Evolutionary conservation across 2,329 filamentous ascomycete species (phyloP).

Genomic region (Lecanoromycetidae sp.): DNA sequence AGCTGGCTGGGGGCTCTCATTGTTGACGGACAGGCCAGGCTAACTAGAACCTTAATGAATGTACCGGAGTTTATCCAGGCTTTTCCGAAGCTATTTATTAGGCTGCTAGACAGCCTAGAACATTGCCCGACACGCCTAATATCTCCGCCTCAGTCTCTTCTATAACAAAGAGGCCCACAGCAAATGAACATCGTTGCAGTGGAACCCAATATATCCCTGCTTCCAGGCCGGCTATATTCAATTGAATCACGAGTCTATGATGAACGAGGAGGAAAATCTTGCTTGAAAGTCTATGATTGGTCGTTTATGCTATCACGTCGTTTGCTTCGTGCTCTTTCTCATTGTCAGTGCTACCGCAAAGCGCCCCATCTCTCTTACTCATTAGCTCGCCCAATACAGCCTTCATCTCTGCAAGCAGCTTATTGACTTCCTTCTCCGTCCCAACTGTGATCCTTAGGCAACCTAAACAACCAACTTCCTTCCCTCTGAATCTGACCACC

Average conservation of each 20-base stretch:
- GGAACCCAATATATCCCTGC: too few relatives aligned
- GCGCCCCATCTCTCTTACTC: slow-evolving; percentile 20
- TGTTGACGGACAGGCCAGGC: too few relatives aligned
- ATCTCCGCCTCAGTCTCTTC: too few relatives aligned
- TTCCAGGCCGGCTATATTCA: background rate
- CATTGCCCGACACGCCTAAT: too few relatives aligned
- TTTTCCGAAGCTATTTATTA: too few relatives aligned
- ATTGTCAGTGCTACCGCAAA: slow-evolving; percentile 25
- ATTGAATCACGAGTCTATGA: background rate
- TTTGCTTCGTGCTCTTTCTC: slow-evolving; percentile 39
- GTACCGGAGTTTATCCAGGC: too few relatives aligned
- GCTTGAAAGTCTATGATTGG: background rate
- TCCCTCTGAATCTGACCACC: slow-evolving; percentile 85
- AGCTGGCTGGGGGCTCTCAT: slow-evolving; percentile 5
- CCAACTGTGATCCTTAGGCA: slow-evolving; percentile 88
- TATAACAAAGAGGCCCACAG: too few relatives aligned
- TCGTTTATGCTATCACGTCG: slow-evolving; percentile 34
- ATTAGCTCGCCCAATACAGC: slow-evolving; percentile 39
- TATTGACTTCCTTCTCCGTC: slow-evolving; percentile 71
- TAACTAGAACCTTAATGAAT: too few relatives aligned
- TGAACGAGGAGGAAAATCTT: background rate
- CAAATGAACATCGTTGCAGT: too few relatives aligned
- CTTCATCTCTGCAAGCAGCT: slow-evolving; percentile 59
- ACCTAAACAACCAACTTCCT: slow-evolving; percentile 78
- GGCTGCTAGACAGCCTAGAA: too few relatives aligned